Base-by-base conservation (phyloP, 352 stramenopile species). In the Phytophthora brassicae region DNA sequence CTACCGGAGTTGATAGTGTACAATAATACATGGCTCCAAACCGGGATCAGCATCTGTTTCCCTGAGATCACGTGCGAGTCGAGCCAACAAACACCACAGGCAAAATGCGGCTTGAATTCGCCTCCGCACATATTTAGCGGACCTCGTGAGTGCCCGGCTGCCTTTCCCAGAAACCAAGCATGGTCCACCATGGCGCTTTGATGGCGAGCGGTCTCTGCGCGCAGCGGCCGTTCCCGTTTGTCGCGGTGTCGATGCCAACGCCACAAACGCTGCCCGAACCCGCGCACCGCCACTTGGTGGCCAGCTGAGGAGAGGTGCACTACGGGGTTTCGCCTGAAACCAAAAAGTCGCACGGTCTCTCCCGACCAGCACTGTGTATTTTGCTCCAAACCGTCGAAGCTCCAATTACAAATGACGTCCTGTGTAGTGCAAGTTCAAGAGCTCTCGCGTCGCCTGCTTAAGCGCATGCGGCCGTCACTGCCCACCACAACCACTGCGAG, bases 391-490 rank as follows among this genome's bases (percentile, higher is more conserved):
- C n/a, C n/a, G n/a, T n/a, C n/a, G n/a, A n/a, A n/a, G n/a, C n/a
- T n/a, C n/a, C 50, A 56, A 33, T 49, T 38, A 52, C 36, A 38
- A 39, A 75, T 85, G 76, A 76, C 75, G 35, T 86, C 79, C 31
- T 84, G 76, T 48, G 56, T 87, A 16, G 67, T 77, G 46, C 69
- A 74, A 60, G 64, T 79, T 53, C 67, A 68, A 44, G 70, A 79
- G 23, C 55, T 79, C 5, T 65, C 70, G 11, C 58, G 57, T 26
- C 68, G 66, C 43, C 49, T 84, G 11, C 61, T 79, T 24, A 84
- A 84, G 70, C 75, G 75, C 31, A 46, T 81, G 54, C 66, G 74
- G 24, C 72, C 73, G 29, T 72, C 76, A 43, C 57, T 81, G 7
- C 22, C 68, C 22, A 14, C 58, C 16, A n/a, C n/a, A n/a, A n/a